phyloP scores from a whole-genome alignment of 345 rosid species.

The Dovyalis caffra region DNA sequence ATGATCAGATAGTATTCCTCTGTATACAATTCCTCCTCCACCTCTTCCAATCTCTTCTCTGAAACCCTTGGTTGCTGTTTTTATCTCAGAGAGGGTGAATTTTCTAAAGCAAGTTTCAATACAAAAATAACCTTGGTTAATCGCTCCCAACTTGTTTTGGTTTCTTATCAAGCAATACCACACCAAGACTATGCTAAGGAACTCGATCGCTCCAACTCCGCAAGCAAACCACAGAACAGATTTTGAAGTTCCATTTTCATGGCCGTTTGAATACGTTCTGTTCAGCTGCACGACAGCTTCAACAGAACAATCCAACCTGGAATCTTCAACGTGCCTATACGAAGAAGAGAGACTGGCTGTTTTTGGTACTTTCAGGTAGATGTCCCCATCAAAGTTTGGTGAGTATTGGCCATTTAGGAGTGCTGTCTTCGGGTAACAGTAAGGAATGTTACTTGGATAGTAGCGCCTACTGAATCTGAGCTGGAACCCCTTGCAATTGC shows the following conservation, averaged over 20 bases:
- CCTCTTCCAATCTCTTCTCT: slow-evolving; percentile 17
- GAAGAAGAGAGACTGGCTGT: background rate
- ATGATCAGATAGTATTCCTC: slow-evolving; percentile 3
- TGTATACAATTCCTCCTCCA: slow-evolving; percentile 17
- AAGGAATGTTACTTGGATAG: background rate
- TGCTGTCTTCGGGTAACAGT: slow-evolving; percentile 1
- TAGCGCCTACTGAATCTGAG: background rate
- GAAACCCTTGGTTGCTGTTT: slow-evolving; percentile 11
- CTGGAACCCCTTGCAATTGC: slow-evolving; percentile 12
- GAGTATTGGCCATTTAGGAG: slow-evolving; percentile 4
- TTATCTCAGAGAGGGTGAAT: slow-evolving; percentile 3
- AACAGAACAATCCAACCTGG: background rate
- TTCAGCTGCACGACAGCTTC: background rate
- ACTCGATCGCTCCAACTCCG: background rate
- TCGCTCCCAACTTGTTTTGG: background rate
- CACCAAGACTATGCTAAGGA: background rate
- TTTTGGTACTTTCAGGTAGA: slow-evolving; percentile 7
- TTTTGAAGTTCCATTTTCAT: background rate
- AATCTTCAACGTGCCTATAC: background rate
- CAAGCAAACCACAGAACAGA: background rate
- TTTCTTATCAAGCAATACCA: background rate
- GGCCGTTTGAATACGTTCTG: background rate
- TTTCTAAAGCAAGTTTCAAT: background rate
- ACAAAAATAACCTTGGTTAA: background rate
- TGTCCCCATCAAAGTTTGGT: slow-evolving; percentile 4